Conservation (phyloP, 2,329 filamentous ascomycete genomes). For the Claviceps paspali region DNA sequence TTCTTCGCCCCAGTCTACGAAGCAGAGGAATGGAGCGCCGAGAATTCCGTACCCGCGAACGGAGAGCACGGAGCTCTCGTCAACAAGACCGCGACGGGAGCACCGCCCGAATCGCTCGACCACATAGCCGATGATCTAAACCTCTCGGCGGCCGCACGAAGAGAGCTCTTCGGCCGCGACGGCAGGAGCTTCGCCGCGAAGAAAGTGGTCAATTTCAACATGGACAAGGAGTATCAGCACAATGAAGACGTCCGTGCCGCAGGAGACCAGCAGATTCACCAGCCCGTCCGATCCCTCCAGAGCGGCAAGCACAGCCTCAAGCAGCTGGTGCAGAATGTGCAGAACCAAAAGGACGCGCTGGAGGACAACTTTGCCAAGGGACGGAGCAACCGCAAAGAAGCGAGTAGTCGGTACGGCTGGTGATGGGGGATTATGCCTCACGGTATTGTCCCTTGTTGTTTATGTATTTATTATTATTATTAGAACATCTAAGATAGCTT, state of each 20-base stretch:
- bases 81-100: constrained; percentile 14
- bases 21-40: not conserved
- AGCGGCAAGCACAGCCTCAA: constrained; percentile 74
- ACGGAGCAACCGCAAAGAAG: constrained; percentile 65
- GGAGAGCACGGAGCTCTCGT: constrained; percentile 11
- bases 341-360: constrained; percentile 68
- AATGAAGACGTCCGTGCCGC: constrained; percentile 63
- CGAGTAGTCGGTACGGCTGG: constrained; percentile 76
- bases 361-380: constrained; percentile 85
- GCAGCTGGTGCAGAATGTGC: constrained; percentile 73
- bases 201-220: constrained; percentile 77
- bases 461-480: no score
- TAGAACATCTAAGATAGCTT: no score
- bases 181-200: constrained; percentile 25
- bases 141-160: constrained; percentile 58
- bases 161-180: constrained; percentile 71
- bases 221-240: constrained; percentile 69
- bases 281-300: constrained; percentile 71
- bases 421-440: not conserved
- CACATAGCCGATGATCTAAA: constrained; percentile 64
- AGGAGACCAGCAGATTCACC: constrained; percentile 59
- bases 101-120: constrained; percentile 41
- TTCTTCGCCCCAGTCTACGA: constrained; percentile 27
- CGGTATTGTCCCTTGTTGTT: not conserved
- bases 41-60: constrained; percentile 4